Evolutionary conservation across 345 rosid genomes (phyloP), one percentile per base, ranked within the genome.

Genomic region (Pseudoturritis turrita): DNA sequence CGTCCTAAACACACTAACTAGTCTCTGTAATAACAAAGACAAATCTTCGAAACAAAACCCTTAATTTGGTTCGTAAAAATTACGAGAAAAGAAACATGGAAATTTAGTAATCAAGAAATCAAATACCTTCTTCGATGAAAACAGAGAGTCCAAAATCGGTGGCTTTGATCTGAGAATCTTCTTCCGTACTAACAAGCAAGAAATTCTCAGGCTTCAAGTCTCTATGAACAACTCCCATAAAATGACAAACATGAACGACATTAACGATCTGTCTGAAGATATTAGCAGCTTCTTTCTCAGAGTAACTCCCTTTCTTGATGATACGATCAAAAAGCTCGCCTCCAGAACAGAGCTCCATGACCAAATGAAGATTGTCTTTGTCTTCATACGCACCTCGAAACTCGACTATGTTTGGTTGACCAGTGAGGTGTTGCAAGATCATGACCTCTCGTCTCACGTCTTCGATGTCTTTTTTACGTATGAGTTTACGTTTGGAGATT

Each of bases 141-240:
- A 91, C 88, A 49, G 99, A 91, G 79, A 88, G 85, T 19, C 96
- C 97, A 81, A 95, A 95, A 68, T 88, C 96, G 0, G 86, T 89
- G 17, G 91, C 96, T 80, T 95, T 95, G 14, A 95, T 65, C 0
- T 80, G 81, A 49, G 96, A 82, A 14, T 78, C 74, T 4, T 84
- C 79, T 4, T 76, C 85, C 10, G 61, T 76, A 78, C 76, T 84
- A 67, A 77, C 82, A 45, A 95, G 70, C 83, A 95, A 79, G 86
- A 95, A 89, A 74, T 95, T 91, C 86, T 95, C 97, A 10, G 99
- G 99, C 87, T 95, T 95, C 73, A 94, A 75, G 71, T 94, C 96
- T 51, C 93, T 81, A 45, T 94, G 98, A 77, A 89, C 82, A 65
- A 95, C 96, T 3, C 99, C 99, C 97, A 91, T 89, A 56, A 91